Conservation (phyloP, 768 basidiomycete species). For the Lactarius hengduanensis region DNA sequence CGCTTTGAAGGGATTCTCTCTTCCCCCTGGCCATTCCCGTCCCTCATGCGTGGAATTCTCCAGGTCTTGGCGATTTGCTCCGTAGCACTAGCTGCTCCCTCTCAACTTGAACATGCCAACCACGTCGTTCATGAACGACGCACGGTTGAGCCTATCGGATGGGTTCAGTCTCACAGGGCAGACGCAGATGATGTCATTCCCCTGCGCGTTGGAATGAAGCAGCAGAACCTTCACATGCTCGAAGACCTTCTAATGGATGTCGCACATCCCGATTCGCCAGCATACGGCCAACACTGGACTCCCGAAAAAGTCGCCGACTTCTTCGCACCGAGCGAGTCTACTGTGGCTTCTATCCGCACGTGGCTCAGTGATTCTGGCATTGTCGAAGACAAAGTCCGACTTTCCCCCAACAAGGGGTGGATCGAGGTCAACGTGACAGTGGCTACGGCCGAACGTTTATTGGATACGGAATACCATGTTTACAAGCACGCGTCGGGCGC, state of each 20-base stretch:
- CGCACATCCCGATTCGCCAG: conserved; percentile 45
- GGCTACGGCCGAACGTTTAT: conserved; percentile 44
- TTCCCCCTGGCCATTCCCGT: not conserved
- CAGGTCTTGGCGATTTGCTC: conserved; percentile 26
- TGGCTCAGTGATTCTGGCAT: conserved; percentile 45
- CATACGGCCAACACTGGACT: conserved; percentile 49
- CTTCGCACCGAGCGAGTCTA: conserved; percentile 42
- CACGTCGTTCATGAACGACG: conserved; percentile 43
- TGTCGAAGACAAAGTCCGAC: conserved; percentile 36
- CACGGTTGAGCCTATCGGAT: conserved; percentile 36
- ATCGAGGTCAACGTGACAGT: conserved; percentile 42
- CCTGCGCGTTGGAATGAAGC: conserved; percentile 46
- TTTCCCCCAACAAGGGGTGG: conserved; percentile 40
- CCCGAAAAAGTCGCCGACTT: conserved; percentile 39
- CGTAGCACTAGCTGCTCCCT: conserved; percentile 27
- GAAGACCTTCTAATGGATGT: conserved; percentile 44
- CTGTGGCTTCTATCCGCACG: conserved; percentile 38
- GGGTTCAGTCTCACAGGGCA: conserved; percentile 36
- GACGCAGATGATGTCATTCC: conserved; percentile 38
- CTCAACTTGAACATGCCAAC: conserved; percentile 18
- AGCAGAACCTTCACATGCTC: conserved; percentile 43
- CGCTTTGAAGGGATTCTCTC: not conserved
- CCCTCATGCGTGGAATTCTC: conserved; percentile 15
- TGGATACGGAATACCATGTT: conserved; percentile 44
- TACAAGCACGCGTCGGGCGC: conserved; percentile 40